Base-by-base conservation (phyloP, 2,329 filamentous ascomycete genomes). In the Cytospora chrysosperma region DNA sequence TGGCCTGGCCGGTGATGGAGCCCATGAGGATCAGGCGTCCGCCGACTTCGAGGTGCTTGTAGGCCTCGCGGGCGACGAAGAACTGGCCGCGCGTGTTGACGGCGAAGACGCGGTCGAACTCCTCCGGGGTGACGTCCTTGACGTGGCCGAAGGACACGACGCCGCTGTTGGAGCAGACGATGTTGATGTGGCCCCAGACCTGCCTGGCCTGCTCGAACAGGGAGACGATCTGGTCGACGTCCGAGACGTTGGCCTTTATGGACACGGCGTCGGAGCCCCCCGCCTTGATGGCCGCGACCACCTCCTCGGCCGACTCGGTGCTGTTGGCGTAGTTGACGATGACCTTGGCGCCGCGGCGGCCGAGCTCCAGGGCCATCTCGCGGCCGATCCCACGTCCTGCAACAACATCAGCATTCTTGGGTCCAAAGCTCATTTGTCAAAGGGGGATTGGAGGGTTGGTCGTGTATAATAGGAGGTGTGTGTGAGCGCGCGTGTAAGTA, bases 21-120 rank as follows among this genome's bases (percentile, higher is more conserved):
- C 83, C 85, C 86, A 90, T 92, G 30, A 93, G 80, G 75, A 93
- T 88, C 69, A 92, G 79, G 51, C 89, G 83, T 56, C 89, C 89
- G 63, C 87, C 85, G 43, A 86, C 77, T 77, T 88, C 84, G 61
- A 91, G 82, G 74, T 89, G 78, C 76, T 88, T 87, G 80, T 89
- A 88, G 52, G 88, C 88, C 66, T 88, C 85, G 71, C 87, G 85
- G 37, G 87, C 88, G 55, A 90, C 87, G 76, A 91, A 90, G 80
- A 90, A 90, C 75, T 90, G 88, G 47, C 87, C 88, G 10, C 86
- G 79, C 8, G 87, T 83, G 76, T 90, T 90, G 73, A 90, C 76
- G 77, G 79, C 81, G 79, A 90, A 89, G 68, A 90, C 87, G 66
- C 88, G 85, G 74, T 91, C 88, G 73, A 85, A 90, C 76, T 89